These are phyloP conservation scores for Phytopythium vexans DNA, from an alignment of 352 stramenopile genomes.

Conservation along the genomic window DNA sequence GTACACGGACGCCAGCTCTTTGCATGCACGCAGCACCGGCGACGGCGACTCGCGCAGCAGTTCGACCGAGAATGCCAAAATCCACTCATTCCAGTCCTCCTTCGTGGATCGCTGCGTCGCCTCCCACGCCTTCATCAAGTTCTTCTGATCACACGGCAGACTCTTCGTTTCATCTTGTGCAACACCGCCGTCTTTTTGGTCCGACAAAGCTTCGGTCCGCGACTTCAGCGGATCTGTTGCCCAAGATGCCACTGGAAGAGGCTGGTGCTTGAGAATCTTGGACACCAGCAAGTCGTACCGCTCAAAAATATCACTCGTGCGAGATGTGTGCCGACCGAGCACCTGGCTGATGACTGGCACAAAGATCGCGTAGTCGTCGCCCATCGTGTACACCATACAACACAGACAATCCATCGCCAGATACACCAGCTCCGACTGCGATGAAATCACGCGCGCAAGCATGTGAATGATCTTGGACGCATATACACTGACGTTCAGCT, in stretches of 20 bases:
- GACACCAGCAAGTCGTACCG: slow-evolving; percentile 85
- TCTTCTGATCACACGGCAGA: slow-evolving; percentile 77
- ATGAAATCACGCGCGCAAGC: slow-evolving; percentile 79
- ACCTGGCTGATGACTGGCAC: slow-evolving; percentile 84
- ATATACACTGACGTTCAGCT: slow-evolving; percentile 87
- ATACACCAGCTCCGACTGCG: slow-evolving; percentile 81
- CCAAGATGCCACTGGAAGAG: slow-evolving; percentile 79
- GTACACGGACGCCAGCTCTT: slow-evolving; percentile 97
- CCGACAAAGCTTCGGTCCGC: slow-evolving; percentile 26
- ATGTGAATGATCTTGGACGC: slow-evolving; percentile 90
- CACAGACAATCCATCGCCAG: slow-evolving; percentile 86
- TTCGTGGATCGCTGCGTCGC: slow-evolving; percentile 81
- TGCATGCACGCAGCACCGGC: slow-evolving; percentile 92
- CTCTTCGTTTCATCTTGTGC: slow-evolving; percentile 68
- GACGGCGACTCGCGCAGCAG: slow-evolving; percentile 97
- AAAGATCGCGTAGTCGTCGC: slow-evolving; percentile 88
- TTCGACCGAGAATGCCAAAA: slow-evolving; percentile 96
- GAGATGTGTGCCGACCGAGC: slow-evolving; percentile 55
- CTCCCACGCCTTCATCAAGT: slow-evolving; percentile 86
- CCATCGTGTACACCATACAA: slow-evolving; percentile 89
- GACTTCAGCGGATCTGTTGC: slow-evolving; percentile 66
- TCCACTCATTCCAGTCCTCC: slow-evolving; percentile 99
- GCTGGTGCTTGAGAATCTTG: slow-evolving; percentile 87
- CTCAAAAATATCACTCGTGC: slow-evolving; percentile 84
- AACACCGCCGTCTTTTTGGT: slow-evolving; percentile 31